A percentile compares a stretch with the other conserved stretches of the same genome.
phyloP scores from a whole-genome alignment of 176 grass and related monocot genomes.

The Aegilops longissima region DNA sequence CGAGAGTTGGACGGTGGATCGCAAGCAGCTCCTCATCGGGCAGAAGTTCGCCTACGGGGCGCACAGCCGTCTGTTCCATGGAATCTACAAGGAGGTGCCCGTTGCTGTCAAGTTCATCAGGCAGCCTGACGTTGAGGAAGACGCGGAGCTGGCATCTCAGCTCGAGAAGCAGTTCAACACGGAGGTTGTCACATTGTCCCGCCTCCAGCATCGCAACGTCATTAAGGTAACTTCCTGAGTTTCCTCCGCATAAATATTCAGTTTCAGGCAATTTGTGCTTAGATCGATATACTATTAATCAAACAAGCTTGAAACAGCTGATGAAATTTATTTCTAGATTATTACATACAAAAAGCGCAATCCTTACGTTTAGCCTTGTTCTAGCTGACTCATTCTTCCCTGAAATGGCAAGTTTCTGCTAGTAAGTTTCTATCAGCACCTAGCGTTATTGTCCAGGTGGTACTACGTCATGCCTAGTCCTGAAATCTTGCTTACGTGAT shows the following conservation, averaged over 20 bases:
- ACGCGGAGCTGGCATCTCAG: conserved; percentile 56
- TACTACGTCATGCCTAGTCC: not conserved
- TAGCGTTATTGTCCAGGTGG: not conserved
- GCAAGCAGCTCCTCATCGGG: conserved; percentile 68
- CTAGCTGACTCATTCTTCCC: not conserved
- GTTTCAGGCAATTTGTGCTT: not conserved
- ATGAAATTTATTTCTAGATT: not conserved
- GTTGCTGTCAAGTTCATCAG: conserved; percentile 84
- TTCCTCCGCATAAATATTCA: not conserved
- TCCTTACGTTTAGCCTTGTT: not conserved
- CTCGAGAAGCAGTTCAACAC: conserved; percentile 88
- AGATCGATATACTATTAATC: not conserved
- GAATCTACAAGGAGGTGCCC: conserved; percentile 69
- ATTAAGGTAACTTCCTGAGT: conserved; percentile 65
- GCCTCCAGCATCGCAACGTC: conserved; percentile 70
- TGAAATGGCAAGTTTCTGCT: not conserved
- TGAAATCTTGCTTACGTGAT: not conserved
- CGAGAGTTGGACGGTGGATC: conserved; percentile 60
- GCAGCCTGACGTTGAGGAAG: conserved; percentile 55
- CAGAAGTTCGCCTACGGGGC: conserved; percentile 68
- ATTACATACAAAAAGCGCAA: not conserved
- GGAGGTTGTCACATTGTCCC: conserved; percentile 70
- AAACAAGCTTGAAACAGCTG: not conserved
- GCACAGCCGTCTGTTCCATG: conserved; percentile 70
- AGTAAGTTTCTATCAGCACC: not conserved